phyloP scores from a whole-genome alignment of 78 protist genomes.

The Cyanophora paradoxa region DNA sequence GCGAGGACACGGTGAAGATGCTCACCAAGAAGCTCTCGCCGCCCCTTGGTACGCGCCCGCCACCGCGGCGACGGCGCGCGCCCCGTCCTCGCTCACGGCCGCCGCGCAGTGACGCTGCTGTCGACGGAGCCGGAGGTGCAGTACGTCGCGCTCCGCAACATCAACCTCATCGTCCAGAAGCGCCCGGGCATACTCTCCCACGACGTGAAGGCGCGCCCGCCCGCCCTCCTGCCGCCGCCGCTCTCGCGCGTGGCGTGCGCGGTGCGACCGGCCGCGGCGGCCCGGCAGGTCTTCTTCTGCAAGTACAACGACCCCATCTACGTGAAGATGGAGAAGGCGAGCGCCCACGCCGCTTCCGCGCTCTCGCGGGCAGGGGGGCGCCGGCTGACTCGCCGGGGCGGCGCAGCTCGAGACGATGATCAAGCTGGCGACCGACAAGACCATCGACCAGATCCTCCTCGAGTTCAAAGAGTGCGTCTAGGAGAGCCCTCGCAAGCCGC shows the following conservation, averaged over 20 bases:
- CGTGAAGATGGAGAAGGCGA: constrained; percentile 99
- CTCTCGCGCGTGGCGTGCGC: too few relatives aligned
- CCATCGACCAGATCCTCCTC: constrained; percentile 79
- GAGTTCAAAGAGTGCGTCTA: constrained; percentile 85
- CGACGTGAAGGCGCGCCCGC: constrained; percentile 66
- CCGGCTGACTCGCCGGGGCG: too few relatives aligned
- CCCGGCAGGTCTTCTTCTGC: constrained; percentile 92
- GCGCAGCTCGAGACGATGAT: constrained; percentile 94
- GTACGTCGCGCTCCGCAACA: constrained; percentile 97
- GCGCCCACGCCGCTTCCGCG: too few relatives aligned
- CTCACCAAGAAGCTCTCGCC: constrained; percentile 73
- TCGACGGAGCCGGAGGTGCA: constrained; percentile 91
- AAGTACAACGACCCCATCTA: constrained; percentile 98
- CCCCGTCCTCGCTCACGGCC: too few relatives aligned
- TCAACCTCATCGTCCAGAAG: constrained; percentile 87
- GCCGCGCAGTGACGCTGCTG: constrained; percentile 81
- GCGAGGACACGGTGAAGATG: constrained; percentile 3
- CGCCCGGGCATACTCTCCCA: constrained; percentile 74
- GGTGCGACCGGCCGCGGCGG: too few relatives aligned
- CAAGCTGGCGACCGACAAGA: constrained; percentile 82
- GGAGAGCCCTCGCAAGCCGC: too few relatives aligned
- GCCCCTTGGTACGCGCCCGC: constrained; percentile 49
- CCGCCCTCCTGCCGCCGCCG: too few relatives aligned
- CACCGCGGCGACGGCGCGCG: background rate
- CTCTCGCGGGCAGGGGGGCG: too few relatives aligned